Conservation (phyloP, 1,139 yeast genomes). For the Kodamaea arcana region DNA sequence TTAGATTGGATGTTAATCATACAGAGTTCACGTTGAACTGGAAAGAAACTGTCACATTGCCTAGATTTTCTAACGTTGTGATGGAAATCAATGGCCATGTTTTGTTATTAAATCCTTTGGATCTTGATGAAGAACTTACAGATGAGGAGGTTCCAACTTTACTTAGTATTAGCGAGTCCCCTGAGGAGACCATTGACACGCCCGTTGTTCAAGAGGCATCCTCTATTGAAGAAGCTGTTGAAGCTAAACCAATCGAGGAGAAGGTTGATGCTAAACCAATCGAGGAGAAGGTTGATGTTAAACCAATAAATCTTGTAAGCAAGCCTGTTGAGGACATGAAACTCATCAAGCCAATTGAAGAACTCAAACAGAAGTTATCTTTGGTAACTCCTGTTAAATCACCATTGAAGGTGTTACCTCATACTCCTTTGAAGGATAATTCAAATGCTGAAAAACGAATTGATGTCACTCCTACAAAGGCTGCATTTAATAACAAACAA, state of each 20-base stretch:
- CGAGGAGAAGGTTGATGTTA: neutral
- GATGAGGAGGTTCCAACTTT: constrained; percentile 36
- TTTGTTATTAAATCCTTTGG: constrained; percentile 49
- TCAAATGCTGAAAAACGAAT: constrained; percentile 2
- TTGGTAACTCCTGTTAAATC: constrained; percentile 1
- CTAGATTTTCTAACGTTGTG: constrained; percentile 52
- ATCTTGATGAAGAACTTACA: constrained; percentile 40
- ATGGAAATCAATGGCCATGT: constrained; percentile 62
- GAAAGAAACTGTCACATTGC: constrained; percentile 52
- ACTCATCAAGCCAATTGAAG: neutral
- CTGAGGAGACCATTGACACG: neutral
- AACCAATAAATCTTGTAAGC: neutral
- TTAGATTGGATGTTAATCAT: constrained; percentile 38
- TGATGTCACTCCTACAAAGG: constrained; percentile 15
- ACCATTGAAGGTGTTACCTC: neutral
- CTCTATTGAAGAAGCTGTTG: neutral
- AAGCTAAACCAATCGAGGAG: neutral
- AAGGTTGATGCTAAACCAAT: neutral
- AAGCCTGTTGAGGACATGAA: neutral
- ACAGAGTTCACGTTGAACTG: constrained; percentile 57
- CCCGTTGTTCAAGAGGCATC: neutral
- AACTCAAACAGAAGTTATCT: too few relatives aligned
- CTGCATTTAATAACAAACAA: constrained; percentile 3
- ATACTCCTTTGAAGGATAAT: constrained; percentile 10
- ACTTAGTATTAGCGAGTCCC: constrained; percentile 8